These are phyloP conservation scores for Vigna nakashimae DNA, from an alignment of 306 rosid genomes.

Conservation along the genomic window DNA sequence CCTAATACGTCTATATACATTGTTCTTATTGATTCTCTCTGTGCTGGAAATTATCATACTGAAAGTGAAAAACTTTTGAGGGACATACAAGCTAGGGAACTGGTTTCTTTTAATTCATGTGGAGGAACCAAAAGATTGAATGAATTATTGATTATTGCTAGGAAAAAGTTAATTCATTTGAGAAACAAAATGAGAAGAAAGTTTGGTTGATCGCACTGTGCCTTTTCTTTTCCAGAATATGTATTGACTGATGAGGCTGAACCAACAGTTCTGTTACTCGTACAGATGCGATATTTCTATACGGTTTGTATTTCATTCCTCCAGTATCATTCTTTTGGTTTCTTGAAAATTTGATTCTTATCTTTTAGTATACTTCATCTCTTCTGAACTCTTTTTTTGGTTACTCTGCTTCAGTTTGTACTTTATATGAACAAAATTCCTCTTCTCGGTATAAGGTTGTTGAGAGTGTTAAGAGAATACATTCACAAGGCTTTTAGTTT, in stretches of 20 bases:
- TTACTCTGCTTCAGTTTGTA: conserved; percentile 34
- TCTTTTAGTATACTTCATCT: conserved; percentile 15
- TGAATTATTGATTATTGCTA: conserved; percentile 54
- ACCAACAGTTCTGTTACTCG: conserved; percentile 8
- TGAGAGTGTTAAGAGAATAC: conserved; percentile 1
- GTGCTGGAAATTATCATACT: conserved; percentile 45
- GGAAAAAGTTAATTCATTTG: conserved; percentile 47
- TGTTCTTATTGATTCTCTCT: conserved; percentile 58
- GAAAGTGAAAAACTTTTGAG: conserved; percentile 59
- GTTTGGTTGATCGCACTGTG: conserved; percentile 25
- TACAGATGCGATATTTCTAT: conserved; percentile 24
- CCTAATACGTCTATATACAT: conserved; percentile 65
- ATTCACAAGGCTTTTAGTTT: background rate
- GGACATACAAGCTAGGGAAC: conserved; percentile 64
- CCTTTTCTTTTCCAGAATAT: conserved; percentile 26
- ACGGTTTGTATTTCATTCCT: conserved; percentile 40
- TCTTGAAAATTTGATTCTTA: conserved; percentile 20
- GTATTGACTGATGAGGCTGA: conserved; percentile 30
- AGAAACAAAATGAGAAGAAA: conserved; percentile 49
- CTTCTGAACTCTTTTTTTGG: background rate
- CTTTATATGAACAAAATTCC: conserved; percentile 16
- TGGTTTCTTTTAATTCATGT: conserved; percentile 51
- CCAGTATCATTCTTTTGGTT: conserved; percentile 24
- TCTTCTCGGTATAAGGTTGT: conserved; percentile 17
- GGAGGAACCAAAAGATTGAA: conserved; percentile 46